Evolutionary conservation across 2,329 filamentous ascomycete species (phyloP), one percentile per base, ranked within the genome.

Genomic region (Trichoderma arundinaceum): DNA sequence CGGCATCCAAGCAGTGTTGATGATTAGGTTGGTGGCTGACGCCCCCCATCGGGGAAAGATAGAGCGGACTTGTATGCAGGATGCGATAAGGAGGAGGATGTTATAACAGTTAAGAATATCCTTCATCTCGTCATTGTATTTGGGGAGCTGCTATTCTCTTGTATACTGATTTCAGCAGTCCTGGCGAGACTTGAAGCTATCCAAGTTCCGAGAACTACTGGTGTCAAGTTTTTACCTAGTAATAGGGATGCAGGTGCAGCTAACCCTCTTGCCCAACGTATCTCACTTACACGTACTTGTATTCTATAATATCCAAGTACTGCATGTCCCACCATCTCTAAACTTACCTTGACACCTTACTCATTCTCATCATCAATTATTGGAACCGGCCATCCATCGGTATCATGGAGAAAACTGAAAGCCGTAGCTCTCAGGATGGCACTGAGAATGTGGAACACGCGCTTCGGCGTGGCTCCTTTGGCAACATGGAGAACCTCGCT

Each of bases 401-500:
- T 32, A 56, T n/a, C 51, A 66, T 61, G 64, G 56, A 66, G 35
- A 66, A 66, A 43, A 7, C 19, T 12, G 13, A 44, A 19, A 44
- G 49, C 19, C 22, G 17, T 9, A 43, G 41, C 49, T 66, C 49
- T 61, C 57, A 56, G 35, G 64, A 61, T 56, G 66, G 51, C 46
- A 17, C 65, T 9, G 46, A 64, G 43, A 68, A 52, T 10, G 49
- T 68, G 33, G 66, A 68, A 39, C 53, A 64, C 33, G 49, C 19
- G 9, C 65, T 33, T 32, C 64, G 66, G 48, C 64, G 46, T 35
- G 54, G 64, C 64, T 64, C 65, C 35, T 68, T 66, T 19, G 48
- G 15, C 17, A 64, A 66, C 59, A 61, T 63, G 38, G 65, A 68
- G 13, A 62, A 65, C n/a, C 56, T 68, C 12, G 57, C 65, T 8